Evolutionary conservation across 768 basidiomycete species (phyloP), one percentile per base, ranked within the genome.

Genomic region (Boletus insuetus): DNA sequence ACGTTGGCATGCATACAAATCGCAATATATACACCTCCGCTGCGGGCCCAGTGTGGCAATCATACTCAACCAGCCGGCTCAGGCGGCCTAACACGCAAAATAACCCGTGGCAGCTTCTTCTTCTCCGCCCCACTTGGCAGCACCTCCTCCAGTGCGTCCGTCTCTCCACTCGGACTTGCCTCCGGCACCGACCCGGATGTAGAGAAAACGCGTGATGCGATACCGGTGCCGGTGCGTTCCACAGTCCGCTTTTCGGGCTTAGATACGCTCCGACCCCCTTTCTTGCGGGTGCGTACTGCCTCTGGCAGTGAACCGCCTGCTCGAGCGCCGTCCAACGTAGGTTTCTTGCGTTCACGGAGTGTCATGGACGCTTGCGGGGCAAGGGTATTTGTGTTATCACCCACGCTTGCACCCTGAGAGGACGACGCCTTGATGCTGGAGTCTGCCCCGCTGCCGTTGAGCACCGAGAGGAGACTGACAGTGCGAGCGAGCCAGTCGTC

Each of bases 401-500:
- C 39, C 17, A 4, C 3, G 8, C 41, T 53, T 38, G 45, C 31
- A 34, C 49, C n/a, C 22, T 53, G 17, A 41, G 57, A n/a, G 26
- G 41, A 10, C 34, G 58, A 22, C 38, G 50, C 2, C 59, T 47
- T 56, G 14, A 11, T 6, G n/a, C 17, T 24, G 0, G 45, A 54
- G 32, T 53, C 65, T 4, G 20, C 11, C 3, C 22, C 42, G 37
- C 44, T 37, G 0, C 48, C 51, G 20, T 34, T 29, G 29, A 46
- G 68, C 41, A 37, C 59, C 9, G 50, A 50, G n/a, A 60, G 57
- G 8, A 43, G 62, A 44, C 38, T 66, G 60, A 82, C 46, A 0
- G 86, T 75, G 13, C 82, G 81, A 29, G 80, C 75, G 17, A 91
- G 65, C 89, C 88, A 91, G 4, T 71, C 71, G 6, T 83, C 81